Evolutionary conservation across 352 stramenopile species (phyloP), one percentile per base, ranked within the genome.

Genomic region (Phytophthora sp.): DNA sequence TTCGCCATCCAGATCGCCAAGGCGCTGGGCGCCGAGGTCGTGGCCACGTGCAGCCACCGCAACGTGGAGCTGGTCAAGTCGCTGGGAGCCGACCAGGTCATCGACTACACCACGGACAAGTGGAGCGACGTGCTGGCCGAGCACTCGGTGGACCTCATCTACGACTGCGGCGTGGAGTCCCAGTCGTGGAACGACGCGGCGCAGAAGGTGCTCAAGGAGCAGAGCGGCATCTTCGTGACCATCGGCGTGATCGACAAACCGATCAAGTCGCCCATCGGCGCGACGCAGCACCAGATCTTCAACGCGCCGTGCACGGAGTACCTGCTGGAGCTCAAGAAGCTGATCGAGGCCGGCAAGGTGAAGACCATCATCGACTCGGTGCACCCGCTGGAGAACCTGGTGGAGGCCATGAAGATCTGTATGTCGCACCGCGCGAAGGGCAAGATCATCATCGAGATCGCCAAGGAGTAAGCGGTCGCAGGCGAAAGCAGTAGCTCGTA

Each of bases 371-470:
- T 87, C 18, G 70, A 82, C 53, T 77, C 70, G 56, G 66, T 86
- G 17, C 72, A 87, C 46, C 55, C 66, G 42, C 82, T 93, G 20
- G 66, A 88, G 35, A 74, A 76, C 48, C 37, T 87, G 21, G 31
- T 71, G 18, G 76, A 87, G 9, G 84, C 63, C 51, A 74, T 89
- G 39, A 64, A 74, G 34, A 70, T 76, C 37, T 73, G 83, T 31
- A 83, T 89, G 69, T 72, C 60, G 35, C 63, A 72, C 52, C 79
- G 79, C 18, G 76, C 76, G 0, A 75, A 76, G 35, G 83, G 83
- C 61, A 92, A 92, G 63, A 85, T 92, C 34, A 68, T 90, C 31
- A 70, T 91, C 23, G 72, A 85, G 43, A 72, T 91, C 37, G 42
- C 49, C 2, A 66, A 57, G 43, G 70, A 67, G 58, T 58, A 59